phyloP scores from a whole-genome alignment of 2,329 filamentous ascomycete species.

The Penicillium concentricum region DNA sequence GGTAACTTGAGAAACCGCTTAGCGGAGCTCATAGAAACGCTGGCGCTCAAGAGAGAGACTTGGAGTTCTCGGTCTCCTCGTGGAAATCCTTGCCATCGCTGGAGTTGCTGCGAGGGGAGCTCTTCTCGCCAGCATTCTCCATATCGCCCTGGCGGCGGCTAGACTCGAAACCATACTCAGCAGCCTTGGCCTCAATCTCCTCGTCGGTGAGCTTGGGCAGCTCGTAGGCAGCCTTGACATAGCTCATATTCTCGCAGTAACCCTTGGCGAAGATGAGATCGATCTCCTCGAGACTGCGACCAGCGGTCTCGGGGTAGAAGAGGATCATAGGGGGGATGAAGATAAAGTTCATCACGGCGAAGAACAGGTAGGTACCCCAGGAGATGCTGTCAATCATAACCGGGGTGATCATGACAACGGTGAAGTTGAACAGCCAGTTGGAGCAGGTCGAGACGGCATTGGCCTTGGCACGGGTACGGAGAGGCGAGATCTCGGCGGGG shows the following conservation, averaged over 20 bases:
- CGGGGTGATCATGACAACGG: conserved; percentile 52
- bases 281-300: conserved; percentile 46
- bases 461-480: conserved; percentile 56
- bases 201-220: conserved; percentile 37
- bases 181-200: conserved; percentile 35
- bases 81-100: conserved; percentile 15
- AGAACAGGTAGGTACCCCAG: conserved; percentile 49
- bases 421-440: conserved; percentile 60
- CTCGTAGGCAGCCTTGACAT: conserved; percentile 34
- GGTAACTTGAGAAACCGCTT: background rate
- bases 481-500: conserved; percentile 54
- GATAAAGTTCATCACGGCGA: conserved; percentile 40
- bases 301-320: conserved; percentile 54
- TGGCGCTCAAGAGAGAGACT: background rate
- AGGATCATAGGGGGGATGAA: conserved; percentile 56
- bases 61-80: conserved; percentile 3
- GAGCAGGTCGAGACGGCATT: conserved; percentile 55
- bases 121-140: conserved; percentile 26
- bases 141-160: conserved; percentile 9
- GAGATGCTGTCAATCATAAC: conserved; percentile 40
- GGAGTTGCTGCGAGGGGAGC: conserved; percentile 8
- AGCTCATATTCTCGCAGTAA: conserved; percentile 43
- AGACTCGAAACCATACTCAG: conserved; percentile 30
- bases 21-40: background rate
- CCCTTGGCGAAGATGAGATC: conserved; percentile 49